Percentiles rank a stretch among this genome's conserved stretches.
Conservation (phyloP, 2,329 filamentous ascomycete genomes). For the Orbilia quercus region DNA sequence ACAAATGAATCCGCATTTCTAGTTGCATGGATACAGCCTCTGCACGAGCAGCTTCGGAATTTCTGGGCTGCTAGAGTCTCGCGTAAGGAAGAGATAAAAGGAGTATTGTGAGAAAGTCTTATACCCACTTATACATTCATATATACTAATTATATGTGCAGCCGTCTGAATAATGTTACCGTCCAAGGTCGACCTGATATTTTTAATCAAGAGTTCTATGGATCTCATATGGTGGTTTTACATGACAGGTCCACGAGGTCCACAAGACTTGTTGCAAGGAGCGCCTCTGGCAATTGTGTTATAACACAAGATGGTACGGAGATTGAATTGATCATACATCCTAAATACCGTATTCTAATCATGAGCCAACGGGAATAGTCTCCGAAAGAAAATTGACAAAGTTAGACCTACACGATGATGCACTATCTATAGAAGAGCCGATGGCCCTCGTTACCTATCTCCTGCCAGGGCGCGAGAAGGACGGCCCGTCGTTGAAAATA, state of each 20-base stretch:
- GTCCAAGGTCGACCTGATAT: conserved; percentile 42
- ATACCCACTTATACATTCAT: not conserved
- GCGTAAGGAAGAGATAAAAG: conserved; percentile 42
- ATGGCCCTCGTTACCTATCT: conserved; percentile 44
- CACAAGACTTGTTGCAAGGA: conserved; percentile 35
- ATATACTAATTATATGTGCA: conserved; percentile 5
- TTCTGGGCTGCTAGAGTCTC: conserved; percentile 51
- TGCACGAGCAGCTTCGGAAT: conserved; percentile 47
- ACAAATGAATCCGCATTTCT: conserved; percentile 48
- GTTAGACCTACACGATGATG: conserved; percentile 39
- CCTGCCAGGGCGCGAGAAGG: conserved; percentile 38
- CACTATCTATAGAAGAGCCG: conserved; percentile 42
- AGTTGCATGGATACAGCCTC: conserved; percentile 49
- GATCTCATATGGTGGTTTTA: conserved; percentile 38
- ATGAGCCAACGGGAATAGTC: conserved; percentile 12
- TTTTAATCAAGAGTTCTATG: conserved; percentile 47
- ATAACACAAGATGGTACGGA: conserved; percentile 46
- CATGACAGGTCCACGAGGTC: conserved; percentile 47
- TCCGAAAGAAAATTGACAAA: conserved; percentile 42
- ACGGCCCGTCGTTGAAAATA: conserved; percentile 42
- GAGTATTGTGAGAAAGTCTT: conserved; percentile 23
- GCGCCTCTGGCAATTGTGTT: conserved; percentile 34
- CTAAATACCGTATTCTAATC: not conserved
- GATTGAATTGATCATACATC: not conserved
- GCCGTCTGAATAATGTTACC: conserved; percentile 38